A percentile compares a stretch with the other conserved stretches of the same genome.
Conservation (phyloP, 352 stramenopile genomes). For the Globisporangium carolinianum region DNA sequence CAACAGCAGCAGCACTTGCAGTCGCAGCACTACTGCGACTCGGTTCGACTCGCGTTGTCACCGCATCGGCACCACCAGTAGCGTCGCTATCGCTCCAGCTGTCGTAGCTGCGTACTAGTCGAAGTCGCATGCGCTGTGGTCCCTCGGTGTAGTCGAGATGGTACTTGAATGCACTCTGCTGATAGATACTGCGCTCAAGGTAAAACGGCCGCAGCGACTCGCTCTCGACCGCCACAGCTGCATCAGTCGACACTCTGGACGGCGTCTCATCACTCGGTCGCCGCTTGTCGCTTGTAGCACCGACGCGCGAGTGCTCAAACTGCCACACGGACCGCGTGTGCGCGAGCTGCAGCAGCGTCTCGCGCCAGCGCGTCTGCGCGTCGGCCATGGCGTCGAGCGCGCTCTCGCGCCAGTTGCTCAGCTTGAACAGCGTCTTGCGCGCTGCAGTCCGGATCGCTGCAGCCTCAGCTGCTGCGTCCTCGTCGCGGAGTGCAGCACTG, state of each 20-base stretch:
- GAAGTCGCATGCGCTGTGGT: slow-evolving; percentile 40
- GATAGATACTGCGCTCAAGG: slow-evolving; percentile 37
- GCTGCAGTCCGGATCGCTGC: slow-evolving; percentile 12
- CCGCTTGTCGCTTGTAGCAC: slow-evolving; percentile 1
- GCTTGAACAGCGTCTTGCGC: slow-evolving; percentile 35
- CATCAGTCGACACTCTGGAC: not conserved
- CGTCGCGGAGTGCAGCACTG: not conserved
- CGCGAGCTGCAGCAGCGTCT: slow-evolving; percentile 25
- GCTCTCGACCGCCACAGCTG: not conserved
- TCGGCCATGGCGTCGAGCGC: slow-evolving; percentile 33
- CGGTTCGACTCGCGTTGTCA: not conserved
- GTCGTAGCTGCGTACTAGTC: slow-evolving; percentile 35
- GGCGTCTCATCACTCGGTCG: not conserved
- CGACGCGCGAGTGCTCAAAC: slow-evolving; percentile 22
- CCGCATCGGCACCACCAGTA: not conserved
- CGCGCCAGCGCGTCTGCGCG: slow-evolving; percentile 23
- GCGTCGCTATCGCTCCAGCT: slow-evolving; percentile 1
- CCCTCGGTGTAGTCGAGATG: slow-evolving; percentile 43
- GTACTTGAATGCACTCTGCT: slow-evolving; percentile 30
- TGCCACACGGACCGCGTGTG: slow-evolving; percentile 42
- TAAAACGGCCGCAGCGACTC: slow-evolving; percentile 5
- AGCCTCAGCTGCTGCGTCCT: slow-evolving; percentile 12
- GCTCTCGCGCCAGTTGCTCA: slow-evolving; percentile 27
- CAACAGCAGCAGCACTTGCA: not conserved
- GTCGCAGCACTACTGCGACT: not conserved